Conservation (phyloP, 208 protist genomes). For the Cochliopodium minus region DNA sequence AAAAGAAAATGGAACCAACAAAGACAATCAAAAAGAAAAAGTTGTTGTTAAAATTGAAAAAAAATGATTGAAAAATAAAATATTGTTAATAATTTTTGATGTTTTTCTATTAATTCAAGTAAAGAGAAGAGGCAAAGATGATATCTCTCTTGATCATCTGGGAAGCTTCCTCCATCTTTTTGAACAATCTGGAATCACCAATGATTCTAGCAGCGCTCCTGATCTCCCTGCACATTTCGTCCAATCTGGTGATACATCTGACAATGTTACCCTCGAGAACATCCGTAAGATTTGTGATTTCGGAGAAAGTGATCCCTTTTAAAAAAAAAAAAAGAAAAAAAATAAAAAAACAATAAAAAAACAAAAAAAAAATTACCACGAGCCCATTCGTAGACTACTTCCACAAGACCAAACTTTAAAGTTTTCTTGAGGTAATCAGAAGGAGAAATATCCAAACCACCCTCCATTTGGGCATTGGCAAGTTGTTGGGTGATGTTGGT, state of each 20-base stretch:
- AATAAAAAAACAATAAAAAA: no score
- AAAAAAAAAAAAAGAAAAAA: no score
- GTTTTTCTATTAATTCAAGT: no score
- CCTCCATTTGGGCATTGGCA: constrained; percentile 9
- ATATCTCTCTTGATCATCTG: constrained; percentile 14
- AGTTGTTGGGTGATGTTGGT: not conserved
- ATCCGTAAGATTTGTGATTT: constrained; percentile 7
- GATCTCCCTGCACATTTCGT: constrained; percentile 15
- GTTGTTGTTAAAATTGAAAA: no score
- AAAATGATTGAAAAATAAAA: no score
- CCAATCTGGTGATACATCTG: constrained; percentile 5
- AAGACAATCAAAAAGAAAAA: no score
- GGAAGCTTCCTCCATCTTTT: constrained; percentile 17
- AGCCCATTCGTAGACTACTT: constrained; percentile 16
- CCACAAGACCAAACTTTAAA: constrained; percentile 12
- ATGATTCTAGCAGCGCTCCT: constrained; percentile 17
- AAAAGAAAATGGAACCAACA: no score
- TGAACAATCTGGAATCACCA: constrained; percentile 9
- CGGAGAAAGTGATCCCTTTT: constrained; percentile 4
- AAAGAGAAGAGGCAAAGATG: constrained; percentile 16
- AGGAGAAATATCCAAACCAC: constrained; percentile 4
- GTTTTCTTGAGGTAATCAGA: not conserved
- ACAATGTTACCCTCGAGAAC: constrained; percentile 19
- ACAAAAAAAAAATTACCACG: no score
- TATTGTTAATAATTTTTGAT: no score